Base-by-base conservation (phyloP, 495 filamentous ascomycete species). In the Annulohypoxylon moriforme region DNA sequence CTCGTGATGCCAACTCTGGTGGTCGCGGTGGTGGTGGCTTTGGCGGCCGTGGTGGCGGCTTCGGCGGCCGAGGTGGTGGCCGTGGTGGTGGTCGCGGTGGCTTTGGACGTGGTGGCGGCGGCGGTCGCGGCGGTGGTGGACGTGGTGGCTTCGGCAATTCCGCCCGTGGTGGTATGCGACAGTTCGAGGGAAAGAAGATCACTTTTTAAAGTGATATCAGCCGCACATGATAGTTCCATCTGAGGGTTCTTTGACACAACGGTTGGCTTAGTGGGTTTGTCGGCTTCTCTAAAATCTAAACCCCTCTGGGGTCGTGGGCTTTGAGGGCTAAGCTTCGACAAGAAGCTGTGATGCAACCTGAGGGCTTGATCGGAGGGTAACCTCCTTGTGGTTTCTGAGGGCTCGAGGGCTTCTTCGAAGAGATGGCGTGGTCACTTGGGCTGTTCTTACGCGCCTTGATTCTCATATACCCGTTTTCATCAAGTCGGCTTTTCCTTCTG, bases 131-230 rank as follows among this genome's bases (percentile, higher is more conserved):
- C 56, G 75, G 83, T 42, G 81, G 85, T 62, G 73, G 82, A 22
- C 76, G 83, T 53, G 79, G 83, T 44, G 75, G 84, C 29, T 80
- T 83, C 64, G 76, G 82, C 33, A 81, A 81, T 34, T 42, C 63
- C 22, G 22, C 65, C 22, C 73, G 75, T 24, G 73, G 73, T 18
- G 76, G 73, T 27, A 62, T 69, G 50, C 69, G 67, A 34, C 46
- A 93, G 80, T 98, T 94, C 87, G 86, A 93, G 84, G 96, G 96
- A 76, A 91, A 90, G 86, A 97, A 96, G 89, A 90, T 88, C 80
- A 96, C 91, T 71, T 98, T 99, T 79, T 93, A 91, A 87, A 69
- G 67, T 76, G 74, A 70, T 25, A 24, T 29, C n/a, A 69, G 81
- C 79, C 77, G 80, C 81, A 81, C 80, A 77, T 65, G 74, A 70